Evolutionary conservation across 352 stramenopile genomes (phyloP).

Genomic region (Blastocystis hominis): DNA sequence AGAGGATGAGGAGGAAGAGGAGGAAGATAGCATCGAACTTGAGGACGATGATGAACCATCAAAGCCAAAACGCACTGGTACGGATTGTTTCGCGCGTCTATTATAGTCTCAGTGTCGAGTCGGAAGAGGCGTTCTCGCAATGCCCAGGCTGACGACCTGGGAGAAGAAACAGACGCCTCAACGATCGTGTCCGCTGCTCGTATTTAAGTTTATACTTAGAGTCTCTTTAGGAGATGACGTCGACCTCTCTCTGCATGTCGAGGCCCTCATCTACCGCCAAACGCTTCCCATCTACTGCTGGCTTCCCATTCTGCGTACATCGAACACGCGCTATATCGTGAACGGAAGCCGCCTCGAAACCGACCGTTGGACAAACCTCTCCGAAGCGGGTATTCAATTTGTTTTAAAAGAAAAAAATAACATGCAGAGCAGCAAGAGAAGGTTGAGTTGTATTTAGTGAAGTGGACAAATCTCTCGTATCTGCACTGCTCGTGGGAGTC

Average conservation of each 20-base stretch:
- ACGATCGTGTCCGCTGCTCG: conserved; percentile 4
- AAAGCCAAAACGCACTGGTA: not conserved
- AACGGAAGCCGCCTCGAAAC: conserved; percentile 20
- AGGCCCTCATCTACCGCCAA: conserved; percentile 33
- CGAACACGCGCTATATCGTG: conserved; percentile 46
- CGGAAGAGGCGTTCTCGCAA: not conserved
- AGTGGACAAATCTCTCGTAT: conserved; percentile 78
- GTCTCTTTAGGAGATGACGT: conserved; percentile 24
- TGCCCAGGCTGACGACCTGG: not conserved
- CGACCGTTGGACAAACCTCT: conserved; percentile 7
- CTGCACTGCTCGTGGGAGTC: conserved; percentile 79
- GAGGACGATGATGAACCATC: conserved; percentile 41
- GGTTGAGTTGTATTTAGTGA: conserved; percentile 74
- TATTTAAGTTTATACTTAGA: not conserved
- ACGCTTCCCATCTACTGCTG: conserved; percentile 21
- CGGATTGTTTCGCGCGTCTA: not conserved
- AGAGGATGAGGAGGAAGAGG: not conserved
- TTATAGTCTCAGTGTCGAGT: not conserved
- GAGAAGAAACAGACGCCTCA: conserved; percentile 24
- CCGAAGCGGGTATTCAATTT: not conserved
- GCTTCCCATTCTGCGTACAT: conserved; percentile 1
- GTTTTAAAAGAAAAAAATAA: not conserved
- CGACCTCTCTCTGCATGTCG: not conserved
- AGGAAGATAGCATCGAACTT: not conserved
- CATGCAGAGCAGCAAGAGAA: conserved; percentile 11